Evolutionary conservation across 805 yeast genomes (phyloP), one percentile per base, ranked within the genome.

Genomic region (Zygoascus bituminiphila): DNA sequence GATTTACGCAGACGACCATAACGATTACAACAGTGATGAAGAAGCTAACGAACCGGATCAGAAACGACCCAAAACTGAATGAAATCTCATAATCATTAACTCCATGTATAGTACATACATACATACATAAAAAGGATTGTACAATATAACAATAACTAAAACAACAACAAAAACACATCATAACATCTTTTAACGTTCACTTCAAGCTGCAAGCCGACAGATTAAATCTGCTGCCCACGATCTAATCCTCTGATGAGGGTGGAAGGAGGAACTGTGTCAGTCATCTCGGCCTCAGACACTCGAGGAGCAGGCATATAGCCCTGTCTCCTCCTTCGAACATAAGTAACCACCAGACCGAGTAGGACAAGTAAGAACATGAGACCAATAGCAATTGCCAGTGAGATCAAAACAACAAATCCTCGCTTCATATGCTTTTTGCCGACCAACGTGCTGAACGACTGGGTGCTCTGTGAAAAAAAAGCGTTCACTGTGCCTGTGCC

Each of bases 391-490:
- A 81, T 68, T 0, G 88, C 93, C 38, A 82, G 70, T 0, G 84
- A 78, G 40, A 84, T 75, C 24, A 85, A 73, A 2, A 82, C 88
- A 24, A 84, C 81, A 56, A 74, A 81, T 0, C 93, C 89, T 19
- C 77, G 62, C 10, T 71, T 64, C 63, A 74, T 67, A 48, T 56
- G 51, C 14, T 55, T 47, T 36, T 44, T 54, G 21, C 50, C 50
- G 19, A 48, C 36, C 31, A 54, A n/a, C 23, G 53, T 48, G 22
- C 52, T 49, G 42, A 57, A 54, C 8, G 52, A 36, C 40, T 52
- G 54, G 15, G 60, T 43, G 5, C 52, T 44, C 49, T 66, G 63
- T 1, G 71, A 58, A 38, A 57, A 61, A 25, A 66, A 55, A n/a
- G 67, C 52, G 42, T 51, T 54, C n/a, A 62, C 56, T 19, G 49